phyloP scores from a whole-genome alignment of 164 flowering plant genomes.

The Dillenia suffruticosa region DNA sequence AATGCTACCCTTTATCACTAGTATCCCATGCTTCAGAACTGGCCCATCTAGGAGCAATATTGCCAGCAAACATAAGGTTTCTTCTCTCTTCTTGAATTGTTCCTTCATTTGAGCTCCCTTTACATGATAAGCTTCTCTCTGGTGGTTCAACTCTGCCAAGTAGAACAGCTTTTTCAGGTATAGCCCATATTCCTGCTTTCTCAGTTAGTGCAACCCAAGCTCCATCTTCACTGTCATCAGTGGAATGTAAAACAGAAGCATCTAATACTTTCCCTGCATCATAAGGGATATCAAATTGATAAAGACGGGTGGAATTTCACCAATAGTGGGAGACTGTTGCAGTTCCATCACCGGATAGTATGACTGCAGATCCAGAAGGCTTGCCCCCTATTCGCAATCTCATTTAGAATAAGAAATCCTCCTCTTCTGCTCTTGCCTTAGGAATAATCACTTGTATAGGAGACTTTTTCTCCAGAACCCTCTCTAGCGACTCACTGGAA shows the following conservation, averaged over 20 bases:
- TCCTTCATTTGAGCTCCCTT: conserved; percentile 84
- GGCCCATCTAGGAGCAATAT: conserved; percentile 62
- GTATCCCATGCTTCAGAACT: conserved; percentile 76
- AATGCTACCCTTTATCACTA: conserved; percentile 46
- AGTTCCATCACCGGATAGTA: conserved; percentile 94
- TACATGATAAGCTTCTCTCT: conserved; percentile 85
- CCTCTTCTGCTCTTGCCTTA: conserved; percentile 89
- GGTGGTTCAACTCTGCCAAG: conserved; percentile 97
- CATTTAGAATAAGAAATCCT: conserved; percentile 82
- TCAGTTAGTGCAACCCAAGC: conserved; percentile 89
- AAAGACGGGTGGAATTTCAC: conserved; percentile 64
- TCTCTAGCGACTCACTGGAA: conserved; percentile 20
- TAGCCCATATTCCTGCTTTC: conserved; percentile 96
- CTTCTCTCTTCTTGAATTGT: conserved; percentile 60
- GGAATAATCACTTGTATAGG: conserved; percentile 86
- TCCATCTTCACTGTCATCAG: conserved; percentile 71
- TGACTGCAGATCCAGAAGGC: conserved; percentile 81
- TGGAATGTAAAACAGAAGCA: conserved; percentile 81
- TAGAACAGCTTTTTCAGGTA: conserved; percentile 89
- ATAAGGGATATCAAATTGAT: conserved; percentile 87
- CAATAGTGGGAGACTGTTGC: conserved; percentile 76
- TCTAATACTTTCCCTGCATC: conserved; percentile 96
- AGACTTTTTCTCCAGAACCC: conserved; percentile 75
- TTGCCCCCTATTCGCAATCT: conserved; percentile 83
- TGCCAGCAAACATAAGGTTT: conserved; percentile 44